Conservation (phyloP, 2,329 filamentous ascomycete genomes). For the Colletotrichum higginsianum region DNA sequence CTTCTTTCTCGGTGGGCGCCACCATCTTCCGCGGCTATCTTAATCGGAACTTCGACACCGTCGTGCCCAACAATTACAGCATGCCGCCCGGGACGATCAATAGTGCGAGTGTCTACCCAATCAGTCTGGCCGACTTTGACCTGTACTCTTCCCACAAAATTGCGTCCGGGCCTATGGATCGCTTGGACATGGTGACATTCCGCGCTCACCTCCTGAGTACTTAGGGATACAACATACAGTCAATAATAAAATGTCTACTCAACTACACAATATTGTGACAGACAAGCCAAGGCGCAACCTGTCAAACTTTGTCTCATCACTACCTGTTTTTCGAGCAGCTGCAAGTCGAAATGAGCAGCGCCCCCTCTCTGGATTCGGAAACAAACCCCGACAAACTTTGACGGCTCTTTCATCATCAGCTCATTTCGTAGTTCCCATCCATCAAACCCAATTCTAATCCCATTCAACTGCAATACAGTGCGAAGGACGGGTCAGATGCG, state of each 20-base stretch:
- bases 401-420: not conserved
- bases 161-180: slow-evolving; percentile 20
- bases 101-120: not conserved
- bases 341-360: slow-evolving; percentile 28
- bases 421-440: not conserved
- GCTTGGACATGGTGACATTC: not conserved
- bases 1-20: too few relatives aligned
- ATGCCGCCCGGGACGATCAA: not conserved
- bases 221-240: not conserved
- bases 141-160: not conserved
- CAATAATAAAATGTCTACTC: not conserved
- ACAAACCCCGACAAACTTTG: not conserved
- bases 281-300: not conserved
- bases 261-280: not conserved
- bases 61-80: not conserved
- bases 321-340: not conserved
- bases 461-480: too few relatives aligned
- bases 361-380: not conserved
- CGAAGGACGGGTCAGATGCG: not conserved
- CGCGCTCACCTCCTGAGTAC: not conserved
- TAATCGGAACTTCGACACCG: slow-evolving; percentile 2
- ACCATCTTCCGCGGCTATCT: slow-evolving; percentile 12
- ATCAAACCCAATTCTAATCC: slow-evolving; percentile 8
- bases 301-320: not conserved
- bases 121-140: slow-evolving; percentile 1